Base-by-base conservation (phyloP, 139 green algal genomes). In the Closterium sp. region DNA sequence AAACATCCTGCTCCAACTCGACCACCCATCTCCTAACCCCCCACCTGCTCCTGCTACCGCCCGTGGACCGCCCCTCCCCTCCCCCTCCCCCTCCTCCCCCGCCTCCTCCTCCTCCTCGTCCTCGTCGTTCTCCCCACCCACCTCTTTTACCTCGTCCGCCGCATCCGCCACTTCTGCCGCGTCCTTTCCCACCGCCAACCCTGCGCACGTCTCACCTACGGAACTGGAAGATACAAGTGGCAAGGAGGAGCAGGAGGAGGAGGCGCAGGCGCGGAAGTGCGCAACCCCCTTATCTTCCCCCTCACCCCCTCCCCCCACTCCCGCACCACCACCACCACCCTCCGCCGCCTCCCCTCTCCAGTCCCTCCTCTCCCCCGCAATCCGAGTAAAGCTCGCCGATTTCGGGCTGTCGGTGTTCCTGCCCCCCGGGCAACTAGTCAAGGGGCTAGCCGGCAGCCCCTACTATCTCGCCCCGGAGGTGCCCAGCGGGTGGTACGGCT, bases 391-490 rank as follows among this genome's bases (percentile, higher is more conserved):
- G 94, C 95, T 97, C 85, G 99, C 97, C 19, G 97, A 99, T 92
- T 99, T 99, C 94, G 97, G 97, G n/a, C 95, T 99, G 33, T 97
- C 95, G 33, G 90, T 96, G 6, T 99, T 99, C 84, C 88, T 97
- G 30, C 28, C 21, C 21, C 34, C 76, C 8, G 96, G 95, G 1
- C 94, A 99, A 91, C 90, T 94, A 9, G 98, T 98, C 89, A 95
- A 31, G 33, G 96, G 97, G 86, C 96, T 98, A 19, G 96, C 98
- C 2, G 97, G 97, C 55, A 95, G 84, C 30, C 96, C 97, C 8
- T 99, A 98, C 93, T 99, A 99, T 93, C 96, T 99, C 66, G 97
- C 97, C 0, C 97, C 96, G n/a, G 97, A 99, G 94, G 96, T 97
- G 89, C 90, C 98, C 84, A 87, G 85, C 66, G 91, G 94, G 33